Percentiles rank a stretch among this genome's conserved stretches.
phyloP scores from a whole-genome alignment of 1,139 yeast species.

The Saccharomyces hybrid region DNA sequence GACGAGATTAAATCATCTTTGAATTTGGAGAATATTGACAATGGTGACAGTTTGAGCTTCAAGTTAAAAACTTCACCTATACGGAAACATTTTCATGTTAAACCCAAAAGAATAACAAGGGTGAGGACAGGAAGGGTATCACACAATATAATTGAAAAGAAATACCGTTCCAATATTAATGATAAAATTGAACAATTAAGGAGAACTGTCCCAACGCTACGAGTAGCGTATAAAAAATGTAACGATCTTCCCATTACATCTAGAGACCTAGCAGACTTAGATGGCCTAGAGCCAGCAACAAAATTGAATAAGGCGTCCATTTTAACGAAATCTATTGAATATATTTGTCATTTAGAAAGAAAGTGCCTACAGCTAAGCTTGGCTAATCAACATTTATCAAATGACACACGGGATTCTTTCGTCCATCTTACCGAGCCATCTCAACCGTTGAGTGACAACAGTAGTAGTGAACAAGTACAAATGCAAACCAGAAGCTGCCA shows the following conservation, averaged over 20 bases:
- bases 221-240: constrained; percentile 34
- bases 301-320: constrained; percentile 86
- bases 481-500: background rate
- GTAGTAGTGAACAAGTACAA: background rate
- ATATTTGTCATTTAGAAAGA: constrained; percentile 70
- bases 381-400: background rate
- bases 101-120: constrained; percentile 14
- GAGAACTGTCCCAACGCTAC: constrained; percentile 60
- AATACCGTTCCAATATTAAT: constrained; percentile 66
- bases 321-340: constrained; percentile 82
- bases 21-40: background rate
- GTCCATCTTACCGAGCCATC: background rate
- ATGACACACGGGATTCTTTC: background rate
- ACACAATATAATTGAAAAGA: constrained; percentile 70
- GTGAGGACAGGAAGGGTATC: constrained; percentile 39
- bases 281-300: constrained; percentile 81
- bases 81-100: background rate
- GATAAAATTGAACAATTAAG: constrained; percentile 57
- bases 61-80: background rate
- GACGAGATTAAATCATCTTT: background rate
- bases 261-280: constrained; percentile 41
- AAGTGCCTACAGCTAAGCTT: constrained; percentile 38
- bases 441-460: background rate
- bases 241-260: constrained; percentile 31
- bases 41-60: background rate